Evolutionary conservation across 2,329 filamentous ascomycete species (phyloP).

Genomic region (Cercospora canescens): DNA sequence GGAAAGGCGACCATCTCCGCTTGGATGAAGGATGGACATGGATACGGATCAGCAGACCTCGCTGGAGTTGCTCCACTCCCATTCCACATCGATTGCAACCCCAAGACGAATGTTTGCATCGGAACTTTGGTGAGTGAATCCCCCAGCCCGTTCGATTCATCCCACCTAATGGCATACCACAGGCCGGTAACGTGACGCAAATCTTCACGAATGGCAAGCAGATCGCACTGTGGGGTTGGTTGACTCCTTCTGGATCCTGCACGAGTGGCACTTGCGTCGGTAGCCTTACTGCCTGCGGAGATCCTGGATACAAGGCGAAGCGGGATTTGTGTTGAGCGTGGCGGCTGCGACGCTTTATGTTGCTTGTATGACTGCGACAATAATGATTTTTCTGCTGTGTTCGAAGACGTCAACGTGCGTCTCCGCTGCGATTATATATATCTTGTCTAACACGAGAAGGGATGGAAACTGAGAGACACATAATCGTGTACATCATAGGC

Average conservation of each 20-base stretch:
- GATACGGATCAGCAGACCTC: constrained; percentile 9
- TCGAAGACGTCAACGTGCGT: neutral
- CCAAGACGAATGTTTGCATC: constrained; percentile 6
- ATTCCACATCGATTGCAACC: constrained; percentile 18
- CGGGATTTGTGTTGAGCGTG: constrained; percentile 4
- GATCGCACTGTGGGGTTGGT: constrained; percentile 18
- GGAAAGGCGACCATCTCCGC: constrained; percentile 14
- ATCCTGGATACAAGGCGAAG: constrained; percentile 13
- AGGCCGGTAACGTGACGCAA: constrained; percentile 18
- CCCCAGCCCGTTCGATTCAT: neutral
- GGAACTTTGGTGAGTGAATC: constrained; percentile 11
- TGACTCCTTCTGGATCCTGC: constrained; percentile 14
- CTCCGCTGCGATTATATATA: neutral
- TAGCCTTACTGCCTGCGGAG: constrained; percentile 13
- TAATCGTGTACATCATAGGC: no score
- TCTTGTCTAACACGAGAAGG: neutral
- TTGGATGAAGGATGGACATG: constrained; percentile 19
- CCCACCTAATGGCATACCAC: neutral
- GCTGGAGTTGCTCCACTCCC: constrained; percentile 13
- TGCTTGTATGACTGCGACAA: neutral
- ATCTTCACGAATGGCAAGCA: constrained; percentile 17
- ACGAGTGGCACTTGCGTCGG: constrained; percentile 12
- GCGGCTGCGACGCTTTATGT: neutral
- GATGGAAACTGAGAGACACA: no score
- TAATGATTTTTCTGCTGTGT: neutral